phyloP scores from a whole-genome alignment of 208 protist genomes.

The Naegleria fowleri region DNA sequence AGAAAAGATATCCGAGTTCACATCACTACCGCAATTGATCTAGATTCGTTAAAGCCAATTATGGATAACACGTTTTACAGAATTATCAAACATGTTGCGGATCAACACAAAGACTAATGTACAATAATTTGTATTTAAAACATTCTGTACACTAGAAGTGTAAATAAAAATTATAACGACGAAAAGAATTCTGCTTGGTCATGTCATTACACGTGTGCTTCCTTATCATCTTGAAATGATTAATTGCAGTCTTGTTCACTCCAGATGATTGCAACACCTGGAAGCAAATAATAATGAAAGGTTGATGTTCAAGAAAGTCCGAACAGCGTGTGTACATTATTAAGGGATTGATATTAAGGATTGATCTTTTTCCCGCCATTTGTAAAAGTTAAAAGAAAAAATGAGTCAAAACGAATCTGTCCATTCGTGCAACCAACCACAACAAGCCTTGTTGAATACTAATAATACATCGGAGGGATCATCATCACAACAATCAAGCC shows the following conservation, averaged over 20 bases:
- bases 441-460: no score
- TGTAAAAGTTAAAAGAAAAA: background rate
- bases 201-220: no score
- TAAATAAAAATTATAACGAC: no score
- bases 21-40: background rate
- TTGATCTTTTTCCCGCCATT: background rate
- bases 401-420: background rate
- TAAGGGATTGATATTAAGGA: no score
- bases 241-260: no score
- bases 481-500: background rate
- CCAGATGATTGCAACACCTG: no score
- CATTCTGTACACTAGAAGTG: no score
- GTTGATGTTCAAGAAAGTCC: no score
- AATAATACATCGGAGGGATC: background rate
- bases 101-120: background rate
- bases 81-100: background rate
- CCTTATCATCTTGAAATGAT: no score
- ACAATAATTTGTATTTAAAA: background rate
- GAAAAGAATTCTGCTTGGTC: no score
- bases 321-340: no score
- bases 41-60: background rate
- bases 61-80: background rate
- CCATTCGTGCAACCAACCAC: background rate
- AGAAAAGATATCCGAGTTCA: background rate
- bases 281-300: no score